Percentiles rank a stretch among this genome's conserved stretches.
Evolutionary conservation across 345 rosid species (phyloP).

Genomic region (Triadica sebifera): DNA sequence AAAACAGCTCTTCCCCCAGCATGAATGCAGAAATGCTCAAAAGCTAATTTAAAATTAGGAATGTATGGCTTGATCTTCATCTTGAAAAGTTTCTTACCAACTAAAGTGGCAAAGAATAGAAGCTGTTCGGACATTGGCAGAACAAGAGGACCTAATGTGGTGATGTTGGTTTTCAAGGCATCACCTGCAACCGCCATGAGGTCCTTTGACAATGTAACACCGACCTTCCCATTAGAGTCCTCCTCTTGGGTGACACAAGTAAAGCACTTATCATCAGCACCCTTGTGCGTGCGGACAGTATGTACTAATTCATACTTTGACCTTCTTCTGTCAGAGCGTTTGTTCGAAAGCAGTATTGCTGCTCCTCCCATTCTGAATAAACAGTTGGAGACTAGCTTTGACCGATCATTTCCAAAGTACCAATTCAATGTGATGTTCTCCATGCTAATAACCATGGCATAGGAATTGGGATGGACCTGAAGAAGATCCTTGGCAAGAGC

Average conservation of each 20-base stretch:
- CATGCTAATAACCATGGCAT: conserved; percentile 22
- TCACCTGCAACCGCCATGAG: conserved; percentile 60
- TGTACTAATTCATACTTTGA: conserved; percentile 56
- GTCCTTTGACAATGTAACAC: conserved; percentile 57
- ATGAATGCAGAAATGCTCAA: conserved; percentile 74
- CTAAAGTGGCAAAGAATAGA: conserved; percentile 34
- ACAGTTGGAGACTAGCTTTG: conserved; percentile 24
- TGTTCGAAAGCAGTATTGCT: conserved; percentile 23
- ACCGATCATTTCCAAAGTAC: conserved; percentile 27
- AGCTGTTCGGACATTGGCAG: conserved; percentile 61
- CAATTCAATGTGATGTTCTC: conserved; percentile 26
- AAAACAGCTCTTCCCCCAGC: conserved; percentile 67
- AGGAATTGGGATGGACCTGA: conserved; percentile 26
- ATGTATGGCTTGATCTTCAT: conserved; percentile 54
- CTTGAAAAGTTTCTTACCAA: conserved; percentile 43
- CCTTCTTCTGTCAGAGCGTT: conserved; percentile 15
- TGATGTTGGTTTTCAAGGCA: conserved; percentile 59
- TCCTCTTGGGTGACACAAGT: conserved; percentile 54
- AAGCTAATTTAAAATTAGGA: conserved; percentile 67
- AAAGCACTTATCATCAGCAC: conserved; percentile 48
- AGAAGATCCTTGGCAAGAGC: conserved; percentile 24
- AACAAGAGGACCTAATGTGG: conserved; percentile 62
- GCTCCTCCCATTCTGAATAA: conserved; percentile 27
- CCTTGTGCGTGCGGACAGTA: conserved; percentile 58
- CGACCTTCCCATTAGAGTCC: conserved; percentile 36